Conservation (phyloP, 2,329 filamentous ascomycete genomes). For the Xylariales sp. region DNA sequence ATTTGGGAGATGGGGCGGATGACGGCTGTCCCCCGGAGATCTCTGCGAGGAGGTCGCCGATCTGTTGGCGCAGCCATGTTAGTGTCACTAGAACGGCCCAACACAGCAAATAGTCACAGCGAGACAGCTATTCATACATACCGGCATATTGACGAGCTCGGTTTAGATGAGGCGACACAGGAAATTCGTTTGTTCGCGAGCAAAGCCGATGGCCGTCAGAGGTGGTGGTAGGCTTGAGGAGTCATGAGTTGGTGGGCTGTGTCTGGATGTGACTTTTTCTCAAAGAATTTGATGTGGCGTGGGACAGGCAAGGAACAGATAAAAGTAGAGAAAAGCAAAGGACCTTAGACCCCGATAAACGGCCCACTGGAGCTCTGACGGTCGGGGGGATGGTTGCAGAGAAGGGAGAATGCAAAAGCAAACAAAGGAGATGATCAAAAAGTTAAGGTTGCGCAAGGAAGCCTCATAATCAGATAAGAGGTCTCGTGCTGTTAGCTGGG, state of each 20-base stretch:
- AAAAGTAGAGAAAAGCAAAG: conserved; percentile 5
- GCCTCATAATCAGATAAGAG: conserved; percentile 41
- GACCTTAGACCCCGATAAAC: conserved; percentile 7
- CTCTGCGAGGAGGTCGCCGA: conserved; percentile 69
- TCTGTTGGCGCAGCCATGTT: conserved; percentile 52
- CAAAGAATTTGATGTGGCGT: background rate
- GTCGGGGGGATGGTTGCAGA: conserved; percentile 39
- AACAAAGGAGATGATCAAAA: conserved; percentile 40
- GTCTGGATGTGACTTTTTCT: conserved; percentile 41
- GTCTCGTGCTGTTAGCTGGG: conserved; percentile 44
- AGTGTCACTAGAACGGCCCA: conserved; percentile 13
- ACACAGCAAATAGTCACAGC: conserved; percentile 3
- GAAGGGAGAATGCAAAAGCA: conserved; percentile 34
- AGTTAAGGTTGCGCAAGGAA: conserved; percentile 35
- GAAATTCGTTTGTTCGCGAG: conserved; percentile 33
- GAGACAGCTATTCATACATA: conserved; percentile 43
- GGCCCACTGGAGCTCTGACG: background rate
- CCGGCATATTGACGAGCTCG: conserved; percentile 52
- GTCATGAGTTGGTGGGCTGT: conserved; percentile 48
- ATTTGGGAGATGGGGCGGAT: conserved; percentile 48
- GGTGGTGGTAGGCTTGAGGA: conserved; percentile 41
- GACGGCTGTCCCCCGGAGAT: conserved; percentile 67
- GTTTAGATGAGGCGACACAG: conserved; percentile 33
- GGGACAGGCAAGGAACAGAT: conserved; percentile 9
- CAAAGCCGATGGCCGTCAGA: conserved; percentile 44